Percentiles rank a stretch among this genome's conserved stretches.
Conservation (phyloP, 768 basidiomycete genomes). For the Amanita subjunquillea region DNA sequence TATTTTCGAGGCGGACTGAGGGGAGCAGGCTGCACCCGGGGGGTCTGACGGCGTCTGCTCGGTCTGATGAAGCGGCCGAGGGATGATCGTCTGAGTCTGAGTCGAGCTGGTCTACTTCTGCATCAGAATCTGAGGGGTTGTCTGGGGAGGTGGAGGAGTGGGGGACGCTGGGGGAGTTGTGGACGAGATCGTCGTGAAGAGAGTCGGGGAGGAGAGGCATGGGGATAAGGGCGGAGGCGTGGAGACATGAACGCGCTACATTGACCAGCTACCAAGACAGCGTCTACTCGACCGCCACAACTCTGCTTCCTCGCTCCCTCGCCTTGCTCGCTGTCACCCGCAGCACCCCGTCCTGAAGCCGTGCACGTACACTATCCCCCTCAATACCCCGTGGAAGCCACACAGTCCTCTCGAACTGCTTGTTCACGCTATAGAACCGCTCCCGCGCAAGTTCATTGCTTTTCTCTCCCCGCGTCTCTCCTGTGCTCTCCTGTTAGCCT, state of each 20-base stretch:
- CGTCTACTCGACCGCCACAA: conserved; percentile 28
- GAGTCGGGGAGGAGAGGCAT: background rate
- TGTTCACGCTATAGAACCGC: conserved; percentile 44
- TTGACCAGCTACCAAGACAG: background rate
- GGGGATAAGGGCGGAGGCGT: background rate
- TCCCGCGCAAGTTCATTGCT: conserved; percentile 46
- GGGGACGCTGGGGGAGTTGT: conserved; percentile 5
- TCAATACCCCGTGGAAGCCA: conserved; percentile 63
- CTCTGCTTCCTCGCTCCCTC: conserved; percentile 44
- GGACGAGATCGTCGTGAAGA: background rate
- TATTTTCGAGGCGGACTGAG: conserved; percentile 57
- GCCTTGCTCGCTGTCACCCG: conserved; percentile 50
- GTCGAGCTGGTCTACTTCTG: conserved; percentile 59
- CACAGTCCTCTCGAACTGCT: conserved; percentile 58
- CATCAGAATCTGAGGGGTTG: conserved; percentile 39
- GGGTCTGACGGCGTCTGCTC: conserved; percentile 22
- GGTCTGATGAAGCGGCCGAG: conserved; percentile 12
- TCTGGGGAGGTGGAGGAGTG: conserved; percentile 12
- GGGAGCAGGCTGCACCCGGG: conserved; percentile 66
- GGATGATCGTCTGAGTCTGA: conserved; percentile 37
- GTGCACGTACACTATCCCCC: conserved; percentile 45
- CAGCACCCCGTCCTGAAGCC: conserved; percentile 60
- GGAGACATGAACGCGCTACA: background rate
- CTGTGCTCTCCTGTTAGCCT: conserved; percentile 6
- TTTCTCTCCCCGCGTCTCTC: conserved; percentile 8